Evolutionary conservation across 345 rosid species (phyloP).

Genomic region (Eucalyptus curtisii): DNA sequence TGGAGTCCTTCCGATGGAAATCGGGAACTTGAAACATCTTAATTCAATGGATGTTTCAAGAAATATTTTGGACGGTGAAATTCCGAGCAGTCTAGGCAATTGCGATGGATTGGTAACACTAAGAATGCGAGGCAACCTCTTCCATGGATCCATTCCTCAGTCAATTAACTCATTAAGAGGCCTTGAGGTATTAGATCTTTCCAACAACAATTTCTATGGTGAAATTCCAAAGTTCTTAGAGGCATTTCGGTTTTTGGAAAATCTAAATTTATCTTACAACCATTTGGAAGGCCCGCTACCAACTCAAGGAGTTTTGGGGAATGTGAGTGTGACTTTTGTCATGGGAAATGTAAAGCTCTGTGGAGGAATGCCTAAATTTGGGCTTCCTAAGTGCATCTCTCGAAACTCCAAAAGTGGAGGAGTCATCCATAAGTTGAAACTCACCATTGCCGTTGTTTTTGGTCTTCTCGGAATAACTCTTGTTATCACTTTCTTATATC

Average conservation of each 20-base stretch:
- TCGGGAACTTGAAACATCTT: background rate
- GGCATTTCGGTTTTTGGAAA: background rate
- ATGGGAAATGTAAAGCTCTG: background rate
- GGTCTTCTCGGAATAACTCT: background rate
- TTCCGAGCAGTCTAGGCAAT: background rate
- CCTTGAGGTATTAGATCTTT: background rate
- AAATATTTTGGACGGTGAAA: background rate
- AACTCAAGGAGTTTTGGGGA: background rate
- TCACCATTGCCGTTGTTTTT: fast-evolving
- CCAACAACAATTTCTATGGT: fast-evolving
- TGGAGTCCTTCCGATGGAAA: background rate
- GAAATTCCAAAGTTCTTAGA: background rate
- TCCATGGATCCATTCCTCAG: background rate
- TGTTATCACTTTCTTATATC: fast-evolving
- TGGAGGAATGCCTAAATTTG: background rate
- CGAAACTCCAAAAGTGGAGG: background rate
- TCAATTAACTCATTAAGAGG: background rate
- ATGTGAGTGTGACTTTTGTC: background rate
- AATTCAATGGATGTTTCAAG: fast-evolving
- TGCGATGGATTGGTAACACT: fast-evolving
- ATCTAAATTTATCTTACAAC: background rate
- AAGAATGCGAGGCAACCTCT: background rate
- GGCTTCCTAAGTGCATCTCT: background rate
- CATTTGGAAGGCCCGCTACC: background rate
- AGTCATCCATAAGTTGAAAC: background rate